A percentile compares a stretch with the other conserved stretches of the same genome.
phyloP scores from a whole-genome alignment of 352 stramenopile genomes.

The Pythium rhizo-oryzae region DNA sequence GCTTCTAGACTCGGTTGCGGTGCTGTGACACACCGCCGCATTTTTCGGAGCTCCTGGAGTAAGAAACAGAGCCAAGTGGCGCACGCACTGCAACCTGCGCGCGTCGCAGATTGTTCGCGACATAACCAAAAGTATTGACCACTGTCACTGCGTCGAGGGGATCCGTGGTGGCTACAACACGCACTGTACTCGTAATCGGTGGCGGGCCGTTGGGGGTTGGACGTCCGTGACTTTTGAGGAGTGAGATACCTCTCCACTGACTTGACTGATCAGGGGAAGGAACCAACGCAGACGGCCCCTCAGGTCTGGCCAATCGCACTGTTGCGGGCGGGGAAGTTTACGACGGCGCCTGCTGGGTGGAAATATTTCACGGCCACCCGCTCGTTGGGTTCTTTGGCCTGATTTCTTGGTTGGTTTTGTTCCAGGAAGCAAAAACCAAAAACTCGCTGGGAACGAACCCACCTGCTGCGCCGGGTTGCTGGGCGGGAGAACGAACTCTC shows the following conservation, averaged over 20 bases:
- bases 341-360: background rate
- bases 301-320: constrained; percentile 6
- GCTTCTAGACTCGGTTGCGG: background rate
- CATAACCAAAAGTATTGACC: constrained; percentile 24
- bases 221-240: constrained; percentile 12
- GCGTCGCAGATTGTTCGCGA: constrained; percentile 15
- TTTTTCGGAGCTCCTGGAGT: background rate
- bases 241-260: background rate
- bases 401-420: constrained; percentile 14
- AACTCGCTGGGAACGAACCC: constrained; percentile 14
- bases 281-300: background rate
- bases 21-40: constrained; percentile 7
- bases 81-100: constrained; percentile 9
- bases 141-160: background rate
- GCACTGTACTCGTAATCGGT: background rate
- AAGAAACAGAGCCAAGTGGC: background rate
- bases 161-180: no score
- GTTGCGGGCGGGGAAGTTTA: background rate
- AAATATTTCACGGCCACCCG: constrained; percentile 10
- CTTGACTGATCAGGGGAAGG: constrained; percentile 11
- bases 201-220: no score
- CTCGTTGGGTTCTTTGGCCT: background rate
- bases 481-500: constrained; percentile 3
- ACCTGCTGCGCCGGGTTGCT: constrained; percentile 3
- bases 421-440: constrained; percentile 9